phyloP scores from a whole-genome alignment of 2,329 filamentous ascomycete species.

The Pseudogymnoascus destructans region DNA sequence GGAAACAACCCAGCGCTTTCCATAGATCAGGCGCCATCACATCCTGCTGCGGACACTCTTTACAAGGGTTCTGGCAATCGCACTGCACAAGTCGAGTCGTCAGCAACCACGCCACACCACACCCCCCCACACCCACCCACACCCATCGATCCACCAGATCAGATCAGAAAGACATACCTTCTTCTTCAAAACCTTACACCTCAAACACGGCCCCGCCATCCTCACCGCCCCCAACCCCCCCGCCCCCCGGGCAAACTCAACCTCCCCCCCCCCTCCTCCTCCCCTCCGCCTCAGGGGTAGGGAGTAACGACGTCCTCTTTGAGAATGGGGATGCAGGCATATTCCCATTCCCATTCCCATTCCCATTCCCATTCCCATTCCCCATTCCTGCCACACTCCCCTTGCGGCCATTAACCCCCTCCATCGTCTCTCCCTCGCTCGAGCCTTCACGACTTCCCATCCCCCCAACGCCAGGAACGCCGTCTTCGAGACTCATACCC shows the following conservation, averaged over 20 bases:
- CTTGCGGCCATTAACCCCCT: background rate
- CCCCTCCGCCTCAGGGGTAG: background rate
- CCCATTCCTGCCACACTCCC: background rate
- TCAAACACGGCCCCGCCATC: background rate
- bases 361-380: background rate
- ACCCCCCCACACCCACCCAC: background rate
- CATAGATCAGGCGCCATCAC: background rate
- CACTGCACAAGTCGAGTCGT: background rate
- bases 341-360: background rate
- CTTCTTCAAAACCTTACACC: slow-evolving; percentile 8
- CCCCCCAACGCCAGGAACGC: background rate
- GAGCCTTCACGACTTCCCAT: background rate
- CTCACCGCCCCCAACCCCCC: background rate
- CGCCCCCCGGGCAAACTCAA: background rate
- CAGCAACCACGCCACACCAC: background rate
- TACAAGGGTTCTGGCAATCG: background rate
- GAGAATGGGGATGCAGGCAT: background rate
- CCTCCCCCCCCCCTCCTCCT: background rate
- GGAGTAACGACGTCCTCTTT: background rate
- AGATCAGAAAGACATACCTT: background rate
- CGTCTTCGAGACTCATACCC: background rate
- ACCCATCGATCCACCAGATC: background rate
- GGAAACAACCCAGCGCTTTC: background rate
- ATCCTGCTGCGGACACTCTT: slow-evolving; percentile 1
- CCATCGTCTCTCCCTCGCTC: background rate